Evolutionary conservation across 768 basidiomycete species (phyloP).

Genomic region (Naganishia antarctica): DNA sequence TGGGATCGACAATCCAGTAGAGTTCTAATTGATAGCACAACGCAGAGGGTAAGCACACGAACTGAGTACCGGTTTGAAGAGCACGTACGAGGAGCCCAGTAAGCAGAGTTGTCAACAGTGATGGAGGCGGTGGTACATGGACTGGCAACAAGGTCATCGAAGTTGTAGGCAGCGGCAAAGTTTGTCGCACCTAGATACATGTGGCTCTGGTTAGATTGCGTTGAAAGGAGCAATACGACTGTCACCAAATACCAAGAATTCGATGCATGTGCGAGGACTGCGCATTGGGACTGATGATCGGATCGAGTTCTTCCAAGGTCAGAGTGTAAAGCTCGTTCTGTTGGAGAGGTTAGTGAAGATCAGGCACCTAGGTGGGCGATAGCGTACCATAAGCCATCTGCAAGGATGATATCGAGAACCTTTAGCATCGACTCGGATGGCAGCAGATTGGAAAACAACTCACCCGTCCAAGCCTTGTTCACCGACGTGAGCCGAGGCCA

Average conservation of each 20-base stretch:
- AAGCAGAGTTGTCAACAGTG: constrained; percentile 31
- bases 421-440: no score
- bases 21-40: constrained; percentile 6
- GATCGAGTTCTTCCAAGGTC: constrained; percentile 41
- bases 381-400: no score
- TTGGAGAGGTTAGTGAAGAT: no score
- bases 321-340: constrained; percentile 27
- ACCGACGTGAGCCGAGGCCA: no score
- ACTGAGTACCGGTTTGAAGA: no score
- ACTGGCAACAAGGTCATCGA: background rate
- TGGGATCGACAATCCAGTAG: constrained; percentile 25
- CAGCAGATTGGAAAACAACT: no score
- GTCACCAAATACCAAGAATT: constrained; percentile 32
- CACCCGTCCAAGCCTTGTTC: no score
- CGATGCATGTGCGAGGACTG: constrained; percentile 43
- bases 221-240: no score
- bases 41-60: background rate
- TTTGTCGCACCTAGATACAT: constrained; percentile 10
- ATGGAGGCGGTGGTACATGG: constrained; percentile 30
- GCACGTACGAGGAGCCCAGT: constrained; percentile 31
- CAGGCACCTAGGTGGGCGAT: no score
- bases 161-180: constrained; percentile 21
- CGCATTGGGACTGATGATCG: constrained; percentile 42
- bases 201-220: no score
- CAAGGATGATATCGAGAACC: no score